A percentile compares a stretch with the other conserved stretches of the same genome.
Evolutionary conservation across 106 monocot genomes (phyloP).

Genomic region (Dendrobium catenatum): DNA sequence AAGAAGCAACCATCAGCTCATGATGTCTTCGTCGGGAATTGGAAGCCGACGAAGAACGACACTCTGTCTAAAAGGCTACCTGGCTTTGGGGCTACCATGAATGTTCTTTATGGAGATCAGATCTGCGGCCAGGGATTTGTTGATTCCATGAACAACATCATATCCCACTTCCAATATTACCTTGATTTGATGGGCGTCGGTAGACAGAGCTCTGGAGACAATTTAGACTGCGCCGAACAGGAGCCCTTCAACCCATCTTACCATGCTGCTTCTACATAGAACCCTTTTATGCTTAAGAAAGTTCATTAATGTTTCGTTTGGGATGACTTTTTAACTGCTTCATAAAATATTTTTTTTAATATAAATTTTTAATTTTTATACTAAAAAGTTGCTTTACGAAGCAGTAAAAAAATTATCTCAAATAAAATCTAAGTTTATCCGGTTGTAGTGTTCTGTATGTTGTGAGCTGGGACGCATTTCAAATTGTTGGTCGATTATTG

Average conservation of each 20-base stretch:
- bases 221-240: constrained; percentile 83
- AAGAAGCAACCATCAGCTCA: constrained; percentile 96
- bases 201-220: constrained; percentile 61
- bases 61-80: constrained; percentile 71
- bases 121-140: constrained; percentile 70
- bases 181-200: constrained; percentile 93
- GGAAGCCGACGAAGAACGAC: constrained; percentile 94
- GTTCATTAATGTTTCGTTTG: too few relatives aligned
- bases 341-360: too few relatives aligned
- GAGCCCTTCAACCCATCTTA: constrained; percentile 63
- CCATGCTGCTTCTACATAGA: constrained; percentile 45
- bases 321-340: too few relatives aligned
- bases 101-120: constrained; percentile 67
- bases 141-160: constrained; percentile 78
- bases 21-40: constrained; percentile 70
- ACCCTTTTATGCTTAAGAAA: constrained; percentile 11
- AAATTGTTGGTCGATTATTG: too few relatives aligned
- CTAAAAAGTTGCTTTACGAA: too few relatives aligned
- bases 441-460: too few relatives aligned
- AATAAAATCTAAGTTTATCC: too few relatives aligned
- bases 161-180: constrained; percentile 91
- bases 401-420: too few relatives aligned
- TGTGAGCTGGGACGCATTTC: too few relatives aligned
- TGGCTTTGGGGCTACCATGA: constrained; percentile 92
- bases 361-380: too few relatives aligned